Evolutionary conservation across 768 basidiomycete species (phyloP).

Genomic region (Astraeus odoratus): DNA sequence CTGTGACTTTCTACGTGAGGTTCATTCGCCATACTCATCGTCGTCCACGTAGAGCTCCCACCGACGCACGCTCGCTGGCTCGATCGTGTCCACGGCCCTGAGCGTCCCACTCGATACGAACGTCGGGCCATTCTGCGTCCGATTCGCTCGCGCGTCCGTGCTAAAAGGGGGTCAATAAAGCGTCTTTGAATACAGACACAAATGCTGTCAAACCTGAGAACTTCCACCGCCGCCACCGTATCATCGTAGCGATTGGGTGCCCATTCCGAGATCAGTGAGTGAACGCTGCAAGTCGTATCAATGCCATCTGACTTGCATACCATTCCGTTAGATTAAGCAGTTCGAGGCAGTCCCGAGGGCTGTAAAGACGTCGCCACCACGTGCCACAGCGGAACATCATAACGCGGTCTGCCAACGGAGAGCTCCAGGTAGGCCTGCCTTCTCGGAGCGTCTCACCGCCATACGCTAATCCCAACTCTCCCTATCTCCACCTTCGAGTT

Average conservation of each 20-base stretch:
- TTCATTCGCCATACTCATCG: slow-evolving; percentile 37
- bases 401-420: slow-evolving; percentile 30
- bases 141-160: background rate
- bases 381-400: slow-evolving; percentile 27
- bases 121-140: slow-evolving; percentile 67
- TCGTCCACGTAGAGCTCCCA: slow-evolving; percentile 61
- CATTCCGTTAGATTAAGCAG: slow-evolving; percentile 25
- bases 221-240: slow-evolving; percentile 57
- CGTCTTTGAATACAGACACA: background rate
- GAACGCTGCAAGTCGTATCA: background rate
- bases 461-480: slow-evolving; percentile 16
- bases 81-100: slow-evolving; percentile 77
- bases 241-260: slow-evolving; percentile 52
- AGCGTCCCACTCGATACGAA: slow-evolving; percentile 81
- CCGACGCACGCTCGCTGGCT: slow-evolving; percentile 77
- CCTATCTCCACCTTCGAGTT: slow-evolving; percentile 41
- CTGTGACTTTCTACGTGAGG: no score
- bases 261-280: slow-evolving; percentile 31
- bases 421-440: slow-evolving; percentile 17
- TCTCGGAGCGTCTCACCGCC: slow-evolving; percentile 21
- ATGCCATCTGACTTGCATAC: background rate
- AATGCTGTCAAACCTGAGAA: slow-evolving; percentile 18
- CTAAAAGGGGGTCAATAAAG: slow-evolving; percentile 2
- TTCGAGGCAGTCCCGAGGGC: slow-evolving; percentile 30
- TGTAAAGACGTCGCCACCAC: slow-evolving; percentile 28